Percentiles rank a stretch among this genome's conserved stretches.
Evolutionary conservation across 2,329 filamentous ascomycete species (phyloP).

Genomic region (Cladophialophora immunda): DNA sequence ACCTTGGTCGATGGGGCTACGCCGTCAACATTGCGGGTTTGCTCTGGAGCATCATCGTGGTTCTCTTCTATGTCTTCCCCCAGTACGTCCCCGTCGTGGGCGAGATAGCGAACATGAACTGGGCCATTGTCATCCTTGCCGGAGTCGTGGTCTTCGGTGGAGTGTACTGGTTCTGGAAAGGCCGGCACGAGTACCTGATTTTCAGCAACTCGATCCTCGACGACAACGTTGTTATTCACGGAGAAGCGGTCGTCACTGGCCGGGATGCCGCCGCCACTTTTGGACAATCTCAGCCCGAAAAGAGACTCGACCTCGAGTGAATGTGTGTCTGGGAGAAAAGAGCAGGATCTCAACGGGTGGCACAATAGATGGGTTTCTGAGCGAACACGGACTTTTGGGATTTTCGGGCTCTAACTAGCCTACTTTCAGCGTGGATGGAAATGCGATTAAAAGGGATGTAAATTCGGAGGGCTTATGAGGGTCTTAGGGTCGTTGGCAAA

Average conservation of each 20-base stretch:
- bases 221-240: conserved; percentile 36
- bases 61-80: conserved; percentile 36
- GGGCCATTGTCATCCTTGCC: conserved; percentile 36
- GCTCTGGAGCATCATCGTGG: conserved; percentile 33
- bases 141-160: conserved; percentile 33
- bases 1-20: conserved; percentile 36
- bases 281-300: conserved; percentile 24
- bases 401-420: neutral
- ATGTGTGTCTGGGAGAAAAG: neutral
- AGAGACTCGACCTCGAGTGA: conserved; percentile 8
- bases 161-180: conserved; percentile 35
- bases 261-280: conserved; percentile 26
- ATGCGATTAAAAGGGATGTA: neutral
- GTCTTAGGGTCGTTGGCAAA: neutral
- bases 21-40: conserved; percentile 33
- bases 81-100: conserved; percentile 36
- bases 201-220: conserved; percentile 34
- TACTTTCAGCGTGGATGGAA: neutral
- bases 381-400: neutral
- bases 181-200: conserved; percentile 34
- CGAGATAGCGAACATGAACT: conserved; percentile 38
- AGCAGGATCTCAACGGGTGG: neutral
- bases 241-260: conserved; percentile 28
- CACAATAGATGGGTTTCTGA: neutral
- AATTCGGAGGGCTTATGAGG: neutral